Evolutionary conservation across 208 protist genomes (phyloP), one percentile per base, ranked within the genome.

Genomic region (Pavlovales sp.): DNA sequence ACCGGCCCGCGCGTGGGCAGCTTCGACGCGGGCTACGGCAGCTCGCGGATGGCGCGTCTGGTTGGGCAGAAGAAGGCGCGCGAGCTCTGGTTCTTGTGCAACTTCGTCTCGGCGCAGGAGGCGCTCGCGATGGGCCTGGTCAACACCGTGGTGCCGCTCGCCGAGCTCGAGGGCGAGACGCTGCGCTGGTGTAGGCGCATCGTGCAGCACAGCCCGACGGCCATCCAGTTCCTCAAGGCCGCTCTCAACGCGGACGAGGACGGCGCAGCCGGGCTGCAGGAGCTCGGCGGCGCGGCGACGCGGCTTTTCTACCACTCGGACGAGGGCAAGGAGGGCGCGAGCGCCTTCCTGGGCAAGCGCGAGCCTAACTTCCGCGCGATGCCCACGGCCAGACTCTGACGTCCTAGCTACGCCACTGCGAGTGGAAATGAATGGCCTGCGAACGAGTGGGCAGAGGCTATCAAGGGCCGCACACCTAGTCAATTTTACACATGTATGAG

Each of bases 41-140:
- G 66, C 5, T 46, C 66, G 39, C 84, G 75, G 30, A 88, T 88
- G 84, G 84, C 84, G 46, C 47, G 84, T 10, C 67, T 88, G 10
- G 84, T 88, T 14, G 84, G 84, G 4, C 84, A 88, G 66, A 88
- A 88, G 67, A 88, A 88, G 84, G 84, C 84, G 40, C 66, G 84
- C 18, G 84, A 88, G 67, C 34, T 88, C 7, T 88, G 84, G 84
- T 88, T 88, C 57, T 38, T 88, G 37, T 88, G 84, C 66, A 37
- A 67, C 10, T 75, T 88, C 8, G 34, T 46, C 66, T 14, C n/a
- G 34, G 84, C 84, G 34, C n/a, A 39, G 66, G 84, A 88, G 32
- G 84, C 84, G 42, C 66, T 79, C 37, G 84, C 34, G 34, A 88
- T 88, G 84, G 75, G 75, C 34, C 84, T 88, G 39, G 84, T 88